Evolutionary conservation across 2,329 filamentous ascomycete genomes (phyloP), one percentile per base, ranked within the genome.

Genomic region (Ophiosphaerella korrae): DNA sequence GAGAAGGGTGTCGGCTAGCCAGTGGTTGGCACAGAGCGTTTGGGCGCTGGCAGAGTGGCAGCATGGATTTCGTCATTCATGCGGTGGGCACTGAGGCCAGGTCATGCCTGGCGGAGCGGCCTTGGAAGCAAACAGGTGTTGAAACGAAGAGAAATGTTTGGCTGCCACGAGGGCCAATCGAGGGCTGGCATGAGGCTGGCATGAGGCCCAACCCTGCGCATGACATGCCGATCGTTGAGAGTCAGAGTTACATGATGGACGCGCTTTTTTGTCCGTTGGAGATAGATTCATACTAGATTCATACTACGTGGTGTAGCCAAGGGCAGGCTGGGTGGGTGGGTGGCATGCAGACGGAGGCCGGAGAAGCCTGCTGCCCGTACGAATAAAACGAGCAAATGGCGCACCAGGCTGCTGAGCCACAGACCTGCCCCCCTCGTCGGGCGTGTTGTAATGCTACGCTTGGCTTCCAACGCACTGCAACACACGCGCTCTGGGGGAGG

Each of bases 121-220:
- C 11, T 2, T 8, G 26, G 9, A 11, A 11, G 26, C 6, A 58
- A 62, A 62, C 50, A 52, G 39, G 52, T 51, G 56, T 66, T 59
- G 62, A 68, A 66, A 69, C 63, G 46, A 55, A 57, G 54, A 48
- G 52, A 54, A 48, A 53, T 63, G 60, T 62, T 63, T 64, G 51
- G 42, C 52, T 41, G 42, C 41, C 45, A 42, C 18, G 21, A 16
- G 42, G 41, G 52, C 60, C 54, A 63, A 58, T 63, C 35, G 45
- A 37, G 44, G 44, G 26, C 11, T 29, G 26, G 26, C 26, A 29
- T 11, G 26, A 29, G 7, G 26, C 6, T 36, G 34, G 40, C 36
- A 45, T 40, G 35, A 39, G 35, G 26, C 42, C 45, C 34, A 39
- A 48, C 49, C 55, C 52, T 53, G 54, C 62, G 62, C 62, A 63